Conservation (phyloP, 2,329 filamentous ascomycete species). For the Colletotrichum chrysophilum region DNA sequence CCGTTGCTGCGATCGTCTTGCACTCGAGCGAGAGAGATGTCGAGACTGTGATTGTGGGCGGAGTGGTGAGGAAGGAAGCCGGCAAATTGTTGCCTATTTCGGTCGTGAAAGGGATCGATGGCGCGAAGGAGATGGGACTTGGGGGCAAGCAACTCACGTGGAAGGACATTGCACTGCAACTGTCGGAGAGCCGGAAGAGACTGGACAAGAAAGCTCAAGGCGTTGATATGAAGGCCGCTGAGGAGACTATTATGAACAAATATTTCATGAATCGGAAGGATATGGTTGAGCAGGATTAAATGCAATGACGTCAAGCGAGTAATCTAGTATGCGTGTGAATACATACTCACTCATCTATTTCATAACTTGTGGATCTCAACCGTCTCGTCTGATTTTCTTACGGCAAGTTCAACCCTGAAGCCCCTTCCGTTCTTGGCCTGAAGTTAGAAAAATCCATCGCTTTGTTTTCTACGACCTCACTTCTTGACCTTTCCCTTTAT, state of each 20-base stretch:
- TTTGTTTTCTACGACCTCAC: neutral
- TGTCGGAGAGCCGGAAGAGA: neutral
- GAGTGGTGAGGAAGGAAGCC: conserved; percentile 39
- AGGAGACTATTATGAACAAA: neutral
- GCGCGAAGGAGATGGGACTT: neutral
- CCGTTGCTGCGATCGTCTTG: conserved; percentile 46
- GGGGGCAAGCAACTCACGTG: neutral
- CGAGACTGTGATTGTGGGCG: conserved; percentile 47
- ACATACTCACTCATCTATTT: neutral
- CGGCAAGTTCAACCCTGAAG: neutral
- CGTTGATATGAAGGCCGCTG: neutral
- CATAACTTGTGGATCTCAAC: neutral
- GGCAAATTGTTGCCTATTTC: conserved; percentile 28
- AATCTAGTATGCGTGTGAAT: neutral
- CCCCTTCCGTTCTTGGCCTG: neutral
- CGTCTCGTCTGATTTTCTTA: neutral
- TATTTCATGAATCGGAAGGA: neutral
- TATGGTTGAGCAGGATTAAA: neutral
- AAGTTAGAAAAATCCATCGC: fast-evolving
- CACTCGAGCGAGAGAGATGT: conserved; percentile 46
- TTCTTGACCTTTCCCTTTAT: too few species aligned
- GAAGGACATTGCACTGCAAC: neutral
- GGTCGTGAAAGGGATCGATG: neutral
- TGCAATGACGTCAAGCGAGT: neutral
- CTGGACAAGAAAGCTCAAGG: neutral